Evolutionary conservation across 2,329 filamentous ascomycete genomes (phyloP), one percentile per base, ranked within the genome.

Genomic region (Anthostomella pinea): DNA sequence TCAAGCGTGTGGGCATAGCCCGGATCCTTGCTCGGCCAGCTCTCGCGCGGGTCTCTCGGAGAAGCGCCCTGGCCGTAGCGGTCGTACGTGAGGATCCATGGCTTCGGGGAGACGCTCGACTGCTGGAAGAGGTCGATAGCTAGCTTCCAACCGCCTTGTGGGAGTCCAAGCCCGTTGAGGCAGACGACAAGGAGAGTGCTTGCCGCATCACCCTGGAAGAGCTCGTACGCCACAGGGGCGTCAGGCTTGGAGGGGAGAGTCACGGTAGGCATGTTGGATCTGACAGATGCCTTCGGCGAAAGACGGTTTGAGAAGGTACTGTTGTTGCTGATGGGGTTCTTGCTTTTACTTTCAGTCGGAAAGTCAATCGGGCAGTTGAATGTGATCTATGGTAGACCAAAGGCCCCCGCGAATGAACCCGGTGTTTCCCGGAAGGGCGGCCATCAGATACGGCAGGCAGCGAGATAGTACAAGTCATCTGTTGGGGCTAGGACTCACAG

Each of bases 71-170:
- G 49, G 7, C 49, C 49, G 22, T 48, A 52, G 21, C 49, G 53
- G 35, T 63, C 59, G 25, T 59, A 63, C 2, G 57, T 61, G 9
- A 63, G 38, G 11, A 62, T 53, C 34, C 53, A 49, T 24, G 58
- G 55, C 30, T 43, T 44, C 3, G 45, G 43, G 10, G 36, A 33
- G 15, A 46, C 2, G 4, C 5, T 30, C 1, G 29, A 33, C 22
- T 38, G 32, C 23, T 35, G 41, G 13, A 61, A 23, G 10, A 51
- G 37, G 17, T 52, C 45, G 20, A 62, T 60, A 16, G 43, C 35
- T 14, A 47, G 48, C 8, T 46, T 31, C 56, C 57, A 62, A 11
- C 43, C 46, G 2, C 33, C 33, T 11, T 59, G 52, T 5, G 58
- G 46, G 8, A 60, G 51, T 10, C 55, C 50, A 14, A 51, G 46